Conservation (phyloP, 768 basidiomycete genomes). For the Suillus spraguei region DNA sequence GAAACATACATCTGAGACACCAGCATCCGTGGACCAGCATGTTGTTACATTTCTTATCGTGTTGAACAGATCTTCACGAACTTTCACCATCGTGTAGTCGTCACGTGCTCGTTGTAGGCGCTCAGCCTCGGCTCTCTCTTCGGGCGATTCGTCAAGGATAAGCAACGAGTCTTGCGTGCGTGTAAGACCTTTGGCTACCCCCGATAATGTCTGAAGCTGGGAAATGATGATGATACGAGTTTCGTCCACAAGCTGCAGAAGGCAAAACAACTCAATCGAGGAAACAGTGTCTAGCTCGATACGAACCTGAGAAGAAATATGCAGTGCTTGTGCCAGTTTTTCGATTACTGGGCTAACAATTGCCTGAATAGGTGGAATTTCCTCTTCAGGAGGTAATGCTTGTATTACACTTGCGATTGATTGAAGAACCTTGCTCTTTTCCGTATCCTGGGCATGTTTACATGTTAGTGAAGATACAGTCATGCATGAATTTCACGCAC, state of each 20-base stretch:
- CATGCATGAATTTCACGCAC: slow-evolving; percentile 43
- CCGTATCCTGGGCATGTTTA: slow-evolving; percentile 58
- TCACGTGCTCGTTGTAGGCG: slow-evolving; percentile 61
- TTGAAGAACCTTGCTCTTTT: slow-evolving; percentile 89
- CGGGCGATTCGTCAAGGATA: slow-evolving; percentile 60
- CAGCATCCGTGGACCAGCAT: slow-evolving; percentile 79
- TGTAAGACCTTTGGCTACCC: slow-evolving; percentile 87
- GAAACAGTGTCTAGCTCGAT: too few species aligned
- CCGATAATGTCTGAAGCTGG: slow-evolving; percentile 80
- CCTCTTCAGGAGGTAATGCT: slow-evolving; percentile 78
- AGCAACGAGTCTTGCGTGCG: slow-evolving; percentile 69
- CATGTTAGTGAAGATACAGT: slow-evolving; percentile 9
- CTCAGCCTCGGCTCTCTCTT: slow-evolving; percentile 50
- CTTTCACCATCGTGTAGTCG: slow-evolving; percentile 59
- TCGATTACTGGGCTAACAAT: slow-evolving; percentile 77
- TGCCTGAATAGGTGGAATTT: slow-evolving; percentile 76
- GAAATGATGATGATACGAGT: slow-evolving; percentile 65
- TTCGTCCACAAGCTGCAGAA: slow-evolving; percentile 66
- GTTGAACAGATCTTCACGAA: slow-evolving; percentile 69
- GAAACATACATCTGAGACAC: slow-evolving; percentile 69
- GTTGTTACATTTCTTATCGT: slow-evolving; percentile 64
- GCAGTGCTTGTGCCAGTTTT: slow-evolving; percentile 65
- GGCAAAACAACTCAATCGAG: background rate
- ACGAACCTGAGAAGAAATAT: slow-evolving; percentile 54
- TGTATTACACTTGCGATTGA: slow-evolving; percentile 94